Conservation (phyloP, 2,329 filamentous ascomycete genomes). For the Neopestalotiopsis sp. region DNA sequence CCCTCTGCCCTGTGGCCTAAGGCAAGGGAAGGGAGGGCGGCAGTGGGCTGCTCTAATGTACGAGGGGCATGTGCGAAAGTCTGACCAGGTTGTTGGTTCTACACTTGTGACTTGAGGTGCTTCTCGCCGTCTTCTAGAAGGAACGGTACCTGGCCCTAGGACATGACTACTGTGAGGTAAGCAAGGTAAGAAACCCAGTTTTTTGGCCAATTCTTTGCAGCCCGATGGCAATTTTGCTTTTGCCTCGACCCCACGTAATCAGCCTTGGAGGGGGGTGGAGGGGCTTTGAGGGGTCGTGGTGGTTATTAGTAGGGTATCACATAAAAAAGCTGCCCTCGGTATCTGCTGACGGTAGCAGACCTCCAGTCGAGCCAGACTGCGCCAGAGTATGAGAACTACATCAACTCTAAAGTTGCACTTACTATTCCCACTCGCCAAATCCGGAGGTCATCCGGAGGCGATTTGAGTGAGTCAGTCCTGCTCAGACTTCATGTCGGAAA, state of each 20-base stretch:
- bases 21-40: no score
- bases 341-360: no score
- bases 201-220: no score
- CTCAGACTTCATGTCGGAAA: not conserved
- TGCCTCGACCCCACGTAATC: not conserved
- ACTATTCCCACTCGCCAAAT: not conserved
- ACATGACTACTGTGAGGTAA: not conserved
- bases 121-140: slow-evolving; percentile 2
- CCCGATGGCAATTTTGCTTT: not conserved
- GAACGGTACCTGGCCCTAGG: slow-evolving; percentile 2
- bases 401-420: no score
- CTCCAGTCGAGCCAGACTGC: no score
- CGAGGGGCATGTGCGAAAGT: not conserved
- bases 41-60: not conserved
- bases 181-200: not conserved
- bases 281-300: not conserved
- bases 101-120: not conserved
- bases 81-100: not conserved
- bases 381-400: no score
- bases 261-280: not conserved
- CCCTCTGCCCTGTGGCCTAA: no score
- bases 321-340: not conserved
- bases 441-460: not conserved
- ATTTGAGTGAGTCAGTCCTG: not conserved
- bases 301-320: not conserved